Percentiles rank a stretch among this genome's conserved stretches.
Conservation (phyloP, 2,329 filamentous ascomycete species). For the Calonectria leucothoes region DNA sequence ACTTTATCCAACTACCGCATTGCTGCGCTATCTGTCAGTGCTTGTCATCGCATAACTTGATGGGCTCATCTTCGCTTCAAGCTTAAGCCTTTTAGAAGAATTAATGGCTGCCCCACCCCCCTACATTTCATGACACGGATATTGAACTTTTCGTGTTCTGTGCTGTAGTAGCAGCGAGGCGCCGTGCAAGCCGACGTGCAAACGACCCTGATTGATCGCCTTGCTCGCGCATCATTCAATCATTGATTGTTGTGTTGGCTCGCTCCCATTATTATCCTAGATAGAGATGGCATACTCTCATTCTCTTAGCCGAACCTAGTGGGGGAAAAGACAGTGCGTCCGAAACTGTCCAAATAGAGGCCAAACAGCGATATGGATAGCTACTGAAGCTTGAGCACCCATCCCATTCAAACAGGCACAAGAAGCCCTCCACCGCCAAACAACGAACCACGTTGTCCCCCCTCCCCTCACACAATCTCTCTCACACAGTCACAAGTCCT, state of each 20-base stretch:
- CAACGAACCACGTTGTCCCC: constrained; percentile 27
- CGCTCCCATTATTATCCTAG: neutral
- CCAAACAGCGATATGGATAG: constrained; percentile 2
- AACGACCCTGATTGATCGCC: constrained; percentile 6
- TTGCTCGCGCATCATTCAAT: neutral
- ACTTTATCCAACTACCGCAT: neutral
- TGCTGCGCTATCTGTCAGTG: neutral
- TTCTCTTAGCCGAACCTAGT: neutral
- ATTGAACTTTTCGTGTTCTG: neutral
- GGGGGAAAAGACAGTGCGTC: neutral
- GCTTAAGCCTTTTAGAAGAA: constrained; percentile 18
- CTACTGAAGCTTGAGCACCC: constrained; percentile 4
- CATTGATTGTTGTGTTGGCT: too few species aligned
- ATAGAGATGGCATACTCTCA: neutral
- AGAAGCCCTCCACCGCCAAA: constrained; percentile 27
- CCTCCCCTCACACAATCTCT: constrained; percentile 20
- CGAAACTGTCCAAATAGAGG: constrained; percentile 13
- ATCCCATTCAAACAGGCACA: constrained; percentile 20
- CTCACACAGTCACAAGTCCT: neutral
- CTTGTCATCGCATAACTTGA: constrained; percentile 9
- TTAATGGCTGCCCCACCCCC: constrained; percentile 4
- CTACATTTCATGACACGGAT: constrained; percentile 21
- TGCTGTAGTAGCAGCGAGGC: neutral
- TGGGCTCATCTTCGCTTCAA: neutral
- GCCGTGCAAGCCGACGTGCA: neutral